A percentile compares a stretch with the other conserved stretches of the same genome.
Evolutionary conservation across 352 stramenopile genomes (phyloP).

Genomic region (Phytopythium delawarense): DNA sequence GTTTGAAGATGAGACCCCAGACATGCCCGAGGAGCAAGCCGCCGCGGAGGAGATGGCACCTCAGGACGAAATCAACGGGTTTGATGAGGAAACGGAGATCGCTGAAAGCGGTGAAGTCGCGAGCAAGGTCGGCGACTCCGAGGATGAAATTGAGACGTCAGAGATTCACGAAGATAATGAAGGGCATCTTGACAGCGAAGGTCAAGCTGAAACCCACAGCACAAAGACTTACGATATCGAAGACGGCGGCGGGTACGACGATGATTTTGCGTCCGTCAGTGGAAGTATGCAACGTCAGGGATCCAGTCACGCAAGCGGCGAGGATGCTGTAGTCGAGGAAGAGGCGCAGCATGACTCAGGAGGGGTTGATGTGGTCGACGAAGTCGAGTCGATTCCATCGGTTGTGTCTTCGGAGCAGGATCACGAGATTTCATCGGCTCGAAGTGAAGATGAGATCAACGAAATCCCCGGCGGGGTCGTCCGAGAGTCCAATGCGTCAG

Average conservation of each 20-base stretch:
- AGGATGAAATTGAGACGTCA: background rate
- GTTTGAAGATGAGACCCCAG: slow-evolving; percentile 5
- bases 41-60: background rate
- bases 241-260: slow-evolving; percentile 26
- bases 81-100: background rate
- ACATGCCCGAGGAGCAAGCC: background rate
- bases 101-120: background rate
- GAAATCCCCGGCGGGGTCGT: background rate
- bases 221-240: background rate
- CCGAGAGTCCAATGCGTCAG: background rate
- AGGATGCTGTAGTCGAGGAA: background rate
- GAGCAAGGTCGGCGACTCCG: background rate
- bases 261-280: slow-evolving; percentile 39
- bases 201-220: background rate
- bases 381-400: background rate
- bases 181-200: slow-evolving; percentile 4
- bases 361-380: background rate
- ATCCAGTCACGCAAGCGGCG: background rate
- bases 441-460: background rate
- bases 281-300: slow-evolving; percentile 7
- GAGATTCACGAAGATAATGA: slow-evolving; percentile 1
- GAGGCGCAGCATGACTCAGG: slow-evolving; percentile 9
- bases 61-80: background rate
- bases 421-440: background rate
- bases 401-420: background rate